These are phyloP conservation scores for Sporothrix pallida DNA, from an alignment of 2,329 filamentous ascomycete genomes.

Conservation along the genomic window DNA sequence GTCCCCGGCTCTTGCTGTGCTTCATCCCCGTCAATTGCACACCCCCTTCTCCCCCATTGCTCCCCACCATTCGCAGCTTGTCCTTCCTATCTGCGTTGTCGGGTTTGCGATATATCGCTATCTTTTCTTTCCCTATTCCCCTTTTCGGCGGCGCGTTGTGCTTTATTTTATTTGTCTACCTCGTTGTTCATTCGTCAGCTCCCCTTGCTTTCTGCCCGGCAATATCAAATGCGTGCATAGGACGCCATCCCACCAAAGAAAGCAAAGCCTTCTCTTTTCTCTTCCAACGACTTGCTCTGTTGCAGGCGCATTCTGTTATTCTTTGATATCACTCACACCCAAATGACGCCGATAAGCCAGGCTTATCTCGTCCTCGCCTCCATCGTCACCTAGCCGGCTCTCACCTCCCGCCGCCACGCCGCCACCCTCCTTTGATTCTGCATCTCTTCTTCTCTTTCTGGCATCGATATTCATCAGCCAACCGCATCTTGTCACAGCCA, in stretches of 20 bases:
- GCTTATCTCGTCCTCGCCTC: conserved; percentile 63
- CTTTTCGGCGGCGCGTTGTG: conserved; percentile 12
- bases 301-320: conserved; percentile 36
- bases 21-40: conserved; percentile 10
- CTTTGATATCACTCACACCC: conserved; percentile 38
- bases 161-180: conserved; percentile 17
- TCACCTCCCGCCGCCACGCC: conserved; percentile 7
- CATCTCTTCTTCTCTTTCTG: background rate
- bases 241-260: conserved; percentile 27
- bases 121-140: conserved; percentile 25
- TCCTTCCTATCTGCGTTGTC: conserved; percentile 27
- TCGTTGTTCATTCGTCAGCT: conserved; percentile 27
- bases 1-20: background rate
- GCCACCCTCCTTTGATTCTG: background rate
- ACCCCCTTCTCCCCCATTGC: conserved; percentile 27
- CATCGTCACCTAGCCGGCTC: conserved; percentile 54
- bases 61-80: conserved; percentile 21
- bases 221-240: conserved; percentile 1
- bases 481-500: conserved; percentile 26
- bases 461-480: conserved; percentile 18
- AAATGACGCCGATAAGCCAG: conserved; percentile 64
- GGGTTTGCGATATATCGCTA: conserved; percentile 33
- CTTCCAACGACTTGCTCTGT: background rate
- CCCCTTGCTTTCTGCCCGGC: background rate
- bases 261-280: background rate